These are phyloP conservation scores for Leccinum insolens DNA, from an alignment of 1,284 basidiomycete species.

Conservation along the genomic window DNA sequence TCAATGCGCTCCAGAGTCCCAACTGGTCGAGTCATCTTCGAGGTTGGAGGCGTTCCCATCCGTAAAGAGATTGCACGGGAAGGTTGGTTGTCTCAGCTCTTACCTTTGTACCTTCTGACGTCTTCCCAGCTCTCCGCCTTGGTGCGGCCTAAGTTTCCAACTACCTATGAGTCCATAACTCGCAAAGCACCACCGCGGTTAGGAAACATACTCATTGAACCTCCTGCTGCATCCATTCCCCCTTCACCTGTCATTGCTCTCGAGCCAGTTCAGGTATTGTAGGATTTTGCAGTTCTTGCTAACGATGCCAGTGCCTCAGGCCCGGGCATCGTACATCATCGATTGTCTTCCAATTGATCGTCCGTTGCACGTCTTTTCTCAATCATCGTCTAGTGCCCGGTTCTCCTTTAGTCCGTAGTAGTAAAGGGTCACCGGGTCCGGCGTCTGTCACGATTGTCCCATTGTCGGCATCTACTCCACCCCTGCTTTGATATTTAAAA, in stretches of 20 bases:
- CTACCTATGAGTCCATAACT: slow-evolving; percentile 88
- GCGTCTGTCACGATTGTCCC: too few species aligned
- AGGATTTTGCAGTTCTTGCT: not conserved
- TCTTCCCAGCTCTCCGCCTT: slow-evolving; percentile 74
- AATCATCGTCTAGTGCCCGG: too few species aligned
- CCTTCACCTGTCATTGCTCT: slow-evolving; percentile 20
- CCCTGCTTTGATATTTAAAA: too few species aligned
- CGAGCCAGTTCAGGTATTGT: slow-evolving; percentile 14
- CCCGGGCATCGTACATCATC: too few species aligned
- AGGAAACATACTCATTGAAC: slow-evolving; percentile 67
- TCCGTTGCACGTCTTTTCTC: too few species aligned
- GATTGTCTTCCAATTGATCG: too few species aligned
- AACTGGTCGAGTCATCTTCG: slow-evolving; percentile 92
- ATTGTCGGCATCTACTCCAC: too few species aligned
- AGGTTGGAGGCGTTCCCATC: slow-evolving; percentile 90
- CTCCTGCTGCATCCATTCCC: slow-evolving; percentile 20
- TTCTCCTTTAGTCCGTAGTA: too few species aligned
- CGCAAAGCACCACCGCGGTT: slow-evolving; percentile 75
- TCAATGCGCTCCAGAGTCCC: slow-evolving; percentile 62
- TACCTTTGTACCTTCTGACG: slow-evolving; percentile 3
- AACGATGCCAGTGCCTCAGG: not conserved
- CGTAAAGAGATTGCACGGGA: slow-evolving; percentile 93
- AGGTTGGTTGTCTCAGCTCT: slow-evolving; percentile 47
- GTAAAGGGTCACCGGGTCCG: too few species aligned
- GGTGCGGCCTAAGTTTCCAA: slow-evolving; percentile 89